Conservation (phyloP, 1,284 basidiomycete species). For the Ganoderma leucocontextum region DNA sequence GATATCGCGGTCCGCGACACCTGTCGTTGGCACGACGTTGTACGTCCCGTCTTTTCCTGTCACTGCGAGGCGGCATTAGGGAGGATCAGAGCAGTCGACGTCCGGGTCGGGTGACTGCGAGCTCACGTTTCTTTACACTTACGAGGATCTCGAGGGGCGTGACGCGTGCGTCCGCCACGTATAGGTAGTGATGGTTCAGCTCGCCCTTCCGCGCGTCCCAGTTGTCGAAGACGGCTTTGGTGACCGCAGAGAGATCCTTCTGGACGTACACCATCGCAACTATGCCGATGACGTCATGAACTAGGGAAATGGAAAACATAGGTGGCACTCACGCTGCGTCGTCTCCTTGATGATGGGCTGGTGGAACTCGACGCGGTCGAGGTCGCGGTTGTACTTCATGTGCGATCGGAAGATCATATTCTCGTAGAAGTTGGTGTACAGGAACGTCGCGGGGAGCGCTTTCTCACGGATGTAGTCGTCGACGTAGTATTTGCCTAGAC, state of each 20-base stretch:
- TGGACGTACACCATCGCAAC: conserved; percentile 39
- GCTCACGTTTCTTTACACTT: conserved; percentile 32
- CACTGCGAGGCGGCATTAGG: conserved; percentile 17
- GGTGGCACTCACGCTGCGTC: conserved; percentile 27
- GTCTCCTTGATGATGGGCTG: conserved; percentile 35
- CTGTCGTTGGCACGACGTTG: conserved; percentile 30
- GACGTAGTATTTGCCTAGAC: conserved; percentile 34
- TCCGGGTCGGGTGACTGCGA: too few species aligned
- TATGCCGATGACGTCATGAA: conserved; percentile 3
- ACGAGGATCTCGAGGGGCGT: conserved; percentile 33
- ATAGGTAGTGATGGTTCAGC: conserved; percentile 33
- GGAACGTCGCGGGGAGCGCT: conserved; percentile 30
- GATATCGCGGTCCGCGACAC: conserved; percentile 36
- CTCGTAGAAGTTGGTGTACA: conserved; percentile 39
- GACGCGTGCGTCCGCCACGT: conserved; percentile 32
- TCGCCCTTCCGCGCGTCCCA: conserved; percentile 28
- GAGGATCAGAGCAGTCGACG: too few species aligned
- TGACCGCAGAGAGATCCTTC: conserved; percentile 34
- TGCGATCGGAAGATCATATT: conserved; percentile 37
- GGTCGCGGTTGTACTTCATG: conserved; percentile 33
- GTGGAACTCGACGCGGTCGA: conserved; percentile 35
- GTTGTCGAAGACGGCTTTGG: conserved; percentile 36
- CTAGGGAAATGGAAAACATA: background rate
- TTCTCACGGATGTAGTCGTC: conserved; percentile 33
- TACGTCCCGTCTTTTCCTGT: conserved; percentile 35